Evolutionary conservation across 2,329 filamentous ascomycete genomes (phyloP), one percentile per base, ranked within the genome.

Genomic region (Xylaria sp.): DNA sequence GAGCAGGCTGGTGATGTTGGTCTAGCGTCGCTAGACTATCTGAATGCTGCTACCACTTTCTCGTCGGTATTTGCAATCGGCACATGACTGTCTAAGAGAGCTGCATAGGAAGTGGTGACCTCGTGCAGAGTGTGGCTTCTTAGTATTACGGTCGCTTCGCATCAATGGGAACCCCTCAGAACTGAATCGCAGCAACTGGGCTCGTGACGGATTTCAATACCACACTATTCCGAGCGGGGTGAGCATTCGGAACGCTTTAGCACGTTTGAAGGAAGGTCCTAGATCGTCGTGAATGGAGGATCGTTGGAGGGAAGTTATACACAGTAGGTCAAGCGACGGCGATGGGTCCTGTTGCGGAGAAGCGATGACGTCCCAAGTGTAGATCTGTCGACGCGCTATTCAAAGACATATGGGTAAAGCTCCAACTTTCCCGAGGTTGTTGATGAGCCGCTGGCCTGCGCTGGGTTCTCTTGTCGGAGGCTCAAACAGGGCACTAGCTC

Each of bases 331-430:
- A 25, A 25, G 35, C 60, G 40, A 53, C 48, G 57, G 54, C 48
- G 44, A 66, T 55, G 54, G 66, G 51, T 50, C 13, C 40, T 6
- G 12, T 35, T 69, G 32, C 37, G 21, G 48, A 63, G 50, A 58
- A 18, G 29, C 10, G 18, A 13, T 37, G 25, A 23, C 25, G 37
- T 53, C 44, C 27, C 5, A n/a, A 48, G 27, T 40, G 53, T 51
- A 65, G 58, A 65, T 54, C 21, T 23, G 9, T 12, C 37, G 5
- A 21, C 10, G 13, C 13, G 21, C 23, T 16, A 13, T 6, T 18
- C 40, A 44, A 44, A 16, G 18, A 42, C 23, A n/a, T 12, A 42
- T 44, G 37, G 37, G 37, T 6, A 44, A 35, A 16, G 13, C 55
- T 12, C 55, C 55, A 44, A 29, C 12, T 29, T 44, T 18, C 18